These are phyloP conservation scores for Trypanosoma brucei DNA, from an alignment of 208 protist species.

Conservation along the genomic window DNA sequence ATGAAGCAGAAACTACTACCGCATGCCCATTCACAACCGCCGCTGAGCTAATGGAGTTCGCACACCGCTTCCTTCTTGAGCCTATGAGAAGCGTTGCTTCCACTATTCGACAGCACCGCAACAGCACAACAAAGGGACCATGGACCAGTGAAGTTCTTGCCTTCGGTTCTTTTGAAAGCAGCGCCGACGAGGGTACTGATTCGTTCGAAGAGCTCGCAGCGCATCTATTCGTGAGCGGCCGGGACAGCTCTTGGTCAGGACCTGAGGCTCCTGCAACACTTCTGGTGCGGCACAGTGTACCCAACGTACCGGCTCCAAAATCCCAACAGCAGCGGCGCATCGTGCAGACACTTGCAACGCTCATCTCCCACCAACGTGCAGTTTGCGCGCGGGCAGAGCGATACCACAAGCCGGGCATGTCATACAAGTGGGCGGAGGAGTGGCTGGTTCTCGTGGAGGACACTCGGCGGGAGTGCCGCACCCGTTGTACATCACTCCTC, in stretches of 20 bases:
- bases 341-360: constrained; percentile 21
- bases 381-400: constrained; percentile 13
- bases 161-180: constrained; percentile 14
- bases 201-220: constrained; percentile 21
- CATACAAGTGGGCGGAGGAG: constrained; percentile 8
- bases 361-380: constrained; percentile 21
- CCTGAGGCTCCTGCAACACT: constrained; percentile 22
- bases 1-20: too few species aligned
- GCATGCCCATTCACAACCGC: background rate
- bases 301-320: constrained; percentile 16
- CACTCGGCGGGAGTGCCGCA: constrained; percentile 24
- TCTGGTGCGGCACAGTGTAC: constrained; percentile 23
- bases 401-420: background rate
- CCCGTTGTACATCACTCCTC: constrained; percentile 37
- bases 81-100: constrained; percentile 14
- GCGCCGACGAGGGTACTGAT: background rate
- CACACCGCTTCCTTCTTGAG: constrained; percentile 12
- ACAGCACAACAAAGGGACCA: background rate
- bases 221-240: constrained; percentile 17
- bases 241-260: constrained; percentile 10
- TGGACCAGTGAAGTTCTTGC: constrained; percentile 7
- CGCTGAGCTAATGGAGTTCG: constrained; percentile 18
- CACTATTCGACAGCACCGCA: constrained; percentile 10
- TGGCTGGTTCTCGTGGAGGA: constrained; percentile 30
- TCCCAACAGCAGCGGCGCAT: constrained; percentile 11